Base-by-base conservation (phyloP, 2,329 filamentous ascomycete species). In the Mycosphaerella sp. region DNA sequence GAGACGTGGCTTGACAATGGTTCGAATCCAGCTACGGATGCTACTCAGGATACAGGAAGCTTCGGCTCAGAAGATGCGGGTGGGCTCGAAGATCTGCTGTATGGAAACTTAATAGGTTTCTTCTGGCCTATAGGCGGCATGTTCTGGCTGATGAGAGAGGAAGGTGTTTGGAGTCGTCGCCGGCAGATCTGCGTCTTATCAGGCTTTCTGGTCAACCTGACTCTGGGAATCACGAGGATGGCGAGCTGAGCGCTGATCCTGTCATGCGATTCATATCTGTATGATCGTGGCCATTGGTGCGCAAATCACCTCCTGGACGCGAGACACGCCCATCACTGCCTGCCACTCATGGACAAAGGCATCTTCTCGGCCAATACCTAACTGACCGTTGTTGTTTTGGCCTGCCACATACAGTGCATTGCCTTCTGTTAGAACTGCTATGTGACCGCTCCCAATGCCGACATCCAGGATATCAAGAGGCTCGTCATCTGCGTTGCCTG, bases 81-180 rank as follows among this genome's bases (percentile, higher is more conserved):
- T 0, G 79, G 87, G 9, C 74, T 95, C 43, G 92, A 97, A 66
- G 85, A 95, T 65, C 82, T 96, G 75, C 78, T 97, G 55, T 87
- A 85, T 73, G 93, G 91, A 4, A 89, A 93, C 70, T 75, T 95
- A 55, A 87, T 93, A 65, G 93, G 93, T 0, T 98, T 97, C 76
- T 87, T 98, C 69, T 97, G 92, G 82, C 93, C 93, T 3, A 72
- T 97, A 8, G 92, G 89, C 0, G 90, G 88, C 64, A 75, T 92
- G 53, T 83, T 86, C 49, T 96, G 91, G 89, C 75, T 95, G 47
- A 80, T 92, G 60, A 79, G 91, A 56, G 89, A 95, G 70, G 87
- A 93, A 54, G 90, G 88, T 0, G 84, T 97, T 56, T 95, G 90
- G 82, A 87, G 84, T 57, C 83, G 86, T 66, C 78, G 91, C 65